phyloP scores from a whole-genome alignment of 257 asterid species.

The Solanum neorickii region DNA sequence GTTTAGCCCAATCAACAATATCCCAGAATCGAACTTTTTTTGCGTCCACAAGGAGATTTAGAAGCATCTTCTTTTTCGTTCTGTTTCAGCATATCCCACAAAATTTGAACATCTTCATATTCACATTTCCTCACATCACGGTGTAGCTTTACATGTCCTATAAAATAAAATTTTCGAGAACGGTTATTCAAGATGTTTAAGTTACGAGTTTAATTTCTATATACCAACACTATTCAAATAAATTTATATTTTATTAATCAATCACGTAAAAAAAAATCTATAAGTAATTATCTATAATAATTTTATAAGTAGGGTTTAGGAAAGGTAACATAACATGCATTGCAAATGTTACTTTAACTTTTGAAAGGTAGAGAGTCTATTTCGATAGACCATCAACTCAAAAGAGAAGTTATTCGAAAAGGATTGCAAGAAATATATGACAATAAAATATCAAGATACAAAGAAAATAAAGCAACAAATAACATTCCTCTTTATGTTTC shows the following conservation, averaged over 20 bases:
- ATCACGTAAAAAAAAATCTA: background rate
- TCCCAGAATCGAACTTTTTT: constrained; percentile 14
- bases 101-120: constrained; percentile 53
- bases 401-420: background rate
- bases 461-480: background rate
- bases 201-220: background rate
- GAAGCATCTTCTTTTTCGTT: constrained; percentile 6
- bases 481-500: background rate
- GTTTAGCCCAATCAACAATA: constrained; percentile 15
- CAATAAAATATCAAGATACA: too few species aligned
- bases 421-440: background rate
- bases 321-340: background rate
- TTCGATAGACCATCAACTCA: too few species aligned
- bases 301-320: background rate
- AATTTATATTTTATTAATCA: background rate
- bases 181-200: background rate
- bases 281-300: background rate
- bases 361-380: background rate
- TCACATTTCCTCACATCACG: constrained; percentile 38
- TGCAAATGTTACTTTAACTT: background rate
- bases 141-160: constrained; percentile 32
- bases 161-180: background rate
- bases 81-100: constrained; percentile 48
- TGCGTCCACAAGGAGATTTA: background rate
- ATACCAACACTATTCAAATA: background rate